Evolutionary conservation across 331 rosid species (phyloP).

Genomic region (Malus hybrid): DNA sequence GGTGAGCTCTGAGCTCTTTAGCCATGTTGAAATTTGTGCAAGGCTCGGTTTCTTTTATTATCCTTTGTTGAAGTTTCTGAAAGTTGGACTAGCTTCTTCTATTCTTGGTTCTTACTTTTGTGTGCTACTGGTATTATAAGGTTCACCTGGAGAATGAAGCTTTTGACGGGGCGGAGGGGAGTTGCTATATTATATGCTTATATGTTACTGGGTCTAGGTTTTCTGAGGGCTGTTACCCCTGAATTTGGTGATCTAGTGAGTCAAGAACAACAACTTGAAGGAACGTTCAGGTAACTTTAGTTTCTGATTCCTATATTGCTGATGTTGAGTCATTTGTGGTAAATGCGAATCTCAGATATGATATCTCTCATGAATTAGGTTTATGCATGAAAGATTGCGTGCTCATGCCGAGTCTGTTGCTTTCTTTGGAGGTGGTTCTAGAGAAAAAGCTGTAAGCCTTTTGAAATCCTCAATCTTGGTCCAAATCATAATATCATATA

Average conservation of each 20-base stretch:
- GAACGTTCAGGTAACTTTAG: conserved; percentile 69
- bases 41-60: not conserved
- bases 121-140: conserved; percentile 28
- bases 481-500: not conserved
- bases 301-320: conserved; percentile 15
- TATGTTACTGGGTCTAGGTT: conserved; percentile 96
- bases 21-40: not conserved
- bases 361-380: conserved; percentile 47
- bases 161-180: conserved; percentile 91
- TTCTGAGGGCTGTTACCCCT: conserved; percentile 79
- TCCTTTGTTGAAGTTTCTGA: conserved; percentile 9
- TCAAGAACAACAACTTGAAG: conserved; percentile 92
- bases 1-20: conserved; percentile 63
- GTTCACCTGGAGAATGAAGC: conserved; percentile 99
- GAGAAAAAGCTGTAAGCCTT: conserved; percentile 88
- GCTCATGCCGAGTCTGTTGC: conserved; percentile 98
- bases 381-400: conserved; percentile 96
- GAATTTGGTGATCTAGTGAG: conserved; percentile 93
- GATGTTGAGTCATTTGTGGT: conserved; percentile 5
- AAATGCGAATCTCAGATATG: conserved; percentile 16
- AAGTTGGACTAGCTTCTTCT: not conserved
- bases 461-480: conserved; percentile 6
- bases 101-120: not conserved
- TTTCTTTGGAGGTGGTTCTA: conserved; percentile 98
- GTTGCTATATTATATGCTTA: conserved; percentile 85